These are phyloP conservation scores for Trichoderma atroviride DNA, from an alignment of 2,329 filamentous ascomycete species.

Conservation along the genomic window DNA sequence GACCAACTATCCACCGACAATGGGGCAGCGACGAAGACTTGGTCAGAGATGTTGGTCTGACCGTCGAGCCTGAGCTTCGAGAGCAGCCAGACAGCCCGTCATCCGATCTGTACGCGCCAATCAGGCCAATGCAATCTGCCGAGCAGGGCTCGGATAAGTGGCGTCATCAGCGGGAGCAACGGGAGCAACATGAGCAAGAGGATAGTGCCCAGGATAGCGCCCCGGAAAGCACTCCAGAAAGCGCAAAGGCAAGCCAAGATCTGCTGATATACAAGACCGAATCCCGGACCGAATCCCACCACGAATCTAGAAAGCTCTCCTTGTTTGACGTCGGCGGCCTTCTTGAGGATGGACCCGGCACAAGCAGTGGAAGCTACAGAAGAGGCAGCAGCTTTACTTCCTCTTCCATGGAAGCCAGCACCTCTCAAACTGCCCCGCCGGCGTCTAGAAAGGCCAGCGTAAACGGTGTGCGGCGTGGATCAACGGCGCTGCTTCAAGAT, in stretches of 20 bases:
- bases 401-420: conserved; percentile 44
- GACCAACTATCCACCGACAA: conserved; percentile 61
- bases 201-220: not conserved
- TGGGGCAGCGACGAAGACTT: conserved; percentile 94
- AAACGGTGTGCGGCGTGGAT: conserved; percentile 55
- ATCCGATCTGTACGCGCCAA: conserved; percentile 41
- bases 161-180: conserved; percentile 39
- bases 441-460: conserved; percentile 50
- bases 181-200: conserved; percentile 38
- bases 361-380: conserved; percentile 40
- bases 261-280: conserved; percentile 39
- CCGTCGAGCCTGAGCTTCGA: conserved; percentile 58
- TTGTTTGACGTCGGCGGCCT: conserved; percentile 87
- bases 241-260: conserved; percentile 48
- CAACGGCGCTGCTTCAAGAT: conserved; percentile 61
- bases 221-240: not conserved
- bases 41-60: conserved; percentile 76
- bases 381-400: conserved; percentile 48
- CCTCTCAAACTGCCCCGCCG: conserved; percentile 43
- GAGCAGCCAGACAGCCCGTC: conserved; percentile 38
- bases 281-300: conserved; percentile 14
- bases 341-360: conserved; percentile 53
- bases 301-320: conserved; percentile 56
- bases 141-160: conserved; percentile 45
- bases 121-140: conserved; percentile 38